A percentile compares a stretch with the other conserved stretches of the same genome.
These are phyloP conservation scores for Scheffersomyces parashehatae DNA, from an alignment of 1,139 yeast genomes.

Conservation along the genomic window DNA sequence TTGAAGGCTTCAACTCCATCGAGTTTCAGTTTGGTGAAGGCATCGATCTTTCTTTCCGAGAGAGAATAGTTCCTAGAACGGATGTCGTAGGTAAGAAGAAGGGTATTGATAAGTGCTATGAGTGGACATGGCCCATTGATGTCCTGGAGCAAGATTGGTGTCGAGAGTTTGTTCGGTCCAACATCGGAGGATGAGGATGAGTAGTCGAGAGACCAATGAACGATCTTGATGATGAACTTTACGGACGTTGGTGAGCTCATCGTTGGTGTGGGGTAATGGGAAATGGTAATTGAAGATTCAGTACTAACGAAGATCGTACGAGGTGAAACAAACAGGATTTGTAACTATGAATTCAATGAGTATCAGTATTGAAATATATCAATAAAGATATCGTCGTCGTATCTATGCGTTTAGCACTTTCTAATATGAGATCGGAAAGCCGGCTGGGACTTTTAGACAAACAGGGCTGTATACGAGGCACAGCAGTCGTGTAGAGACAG, in stretches of 20 bases:
- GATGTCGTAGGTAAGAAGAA: conserved; percentile 51
- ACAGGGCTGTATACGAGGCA: too few relatives aligned
- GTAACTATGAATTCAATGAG: too few relatives aligned
- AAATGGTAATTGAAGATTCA: too few relatives aligned
- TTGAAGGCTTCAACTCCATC: conserved; percentile 23
- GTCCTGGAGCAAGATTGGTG: conserved; percentile 77
- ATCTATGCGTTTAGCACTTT: too few relatives aligned
- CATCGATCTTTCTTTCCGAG: conserved; percentile 11
- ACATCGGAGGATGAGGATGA: conserved; percentile 6
- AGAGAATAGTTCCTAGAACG: conserved; percentile 9
- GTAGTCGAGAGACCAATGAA: conserved; percentile 21
- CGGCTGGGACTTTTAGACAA: too few relatives aligned
- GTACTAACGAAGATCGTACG: too few relatives aligned
- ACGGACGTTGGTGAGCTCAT: neutral
- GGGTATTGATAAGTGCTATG: conserved; percentile 74
- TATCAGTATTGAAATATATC: too few relatives aligned
- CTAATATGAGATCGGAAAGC: too few relatives aligned
- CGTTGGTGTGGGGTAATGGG: too few relatives aligned
- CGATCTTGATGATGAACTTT: conserved; percentile 17
- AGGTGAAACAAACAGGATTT: too few relatives aligned
- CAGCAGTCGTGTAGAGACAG: too few relatives aligned
- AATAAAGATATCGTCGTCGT: too few relatives aligned
- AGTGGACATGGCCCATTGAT: conserved; percentile 88
- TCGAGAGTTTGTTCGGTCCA: conserved; percentile 27
- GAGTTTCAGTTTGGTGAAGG: conserved; percentile 6